Conservation (phyloP, 345 rosid genomes). For the Lumnitzera littorea region DNA sequence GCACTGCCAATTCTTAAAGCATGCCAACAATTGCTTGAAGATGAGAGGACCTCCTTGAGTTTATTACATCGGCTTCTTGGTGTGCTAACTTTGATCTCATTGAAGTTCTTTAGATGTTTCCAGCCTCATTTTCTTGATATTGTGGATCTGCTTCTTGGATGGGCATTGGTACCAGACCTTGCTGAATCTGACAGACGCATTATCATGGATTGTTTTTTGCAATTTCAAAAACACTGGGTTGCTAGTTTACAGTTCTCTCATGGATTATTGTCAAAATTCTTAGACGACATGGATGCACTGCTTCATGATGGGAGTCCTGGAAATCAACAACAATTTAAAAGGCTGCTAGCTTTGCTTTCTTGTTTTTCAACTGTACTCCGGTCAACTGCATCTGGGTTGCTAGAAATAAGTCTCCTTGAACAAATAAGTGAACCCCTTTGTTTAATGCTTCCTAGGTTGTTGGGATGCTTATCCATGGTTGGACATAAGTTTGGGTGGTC, state of each 20-base stretch:
- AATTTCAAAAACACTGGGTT: slow-evolving; percentile 94
- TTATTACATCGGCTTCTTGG: slow-evolving; percentile 55
- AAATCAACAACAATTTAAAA: slow-evolving; percentile 59
- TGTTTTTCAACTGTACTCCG: slow-evolving; percentile 82
- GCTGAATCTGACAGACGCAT: slow-evolving; percentile 61
- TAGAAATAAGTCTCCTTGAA: slow-evolving; percentile 76
- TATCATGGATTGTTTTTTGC: slow-evolving; percentile 82
- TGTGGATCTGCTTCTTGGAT: slow-evolving; percentile 89
- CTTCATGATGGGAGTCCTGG: slow-evolving; percentile 73
- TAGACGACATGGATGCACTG: slow-evolving; percentile 81
- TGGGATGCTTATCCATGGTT: slow-evolving; percentile 63
- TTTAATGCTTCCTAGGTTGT: slow-evolving; percentile 70
- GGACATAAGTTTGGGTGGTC: slow-evolving; percentile 89
- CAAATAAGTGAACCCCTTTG: slow-evolving; percentile 63
- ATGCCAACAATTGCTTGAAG: slow-evolving; percentile 83
- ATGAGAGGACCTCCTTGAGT: slow-evolving; percentile 83
- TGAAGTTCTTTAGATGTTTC: slow-evolving; percentile 63
- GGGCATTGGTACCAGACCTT: slow-evolving; percentile 86
- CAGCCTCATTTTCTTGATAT: slow-evolving; percentile 91
- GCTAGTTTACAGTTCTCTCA: slow-evolving; percentile 72
- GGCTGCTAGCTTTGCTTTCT: slow-evolving; percentile 84
- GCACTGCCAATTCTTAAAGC: slow-evolving; percentile 70
- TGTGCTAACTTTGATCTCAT: slow-evolving; percentile 60
- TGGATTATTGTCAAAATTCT: slow-evolving; percentile 67
- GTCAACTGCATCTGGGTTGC: slow-evolving; percentile 86